These are phyloP conservation scores for Hyaloscypha finlandica DNA, from an alignment of 495 filamentous ascomycete species.

Conservation along the genomic window DNA sequence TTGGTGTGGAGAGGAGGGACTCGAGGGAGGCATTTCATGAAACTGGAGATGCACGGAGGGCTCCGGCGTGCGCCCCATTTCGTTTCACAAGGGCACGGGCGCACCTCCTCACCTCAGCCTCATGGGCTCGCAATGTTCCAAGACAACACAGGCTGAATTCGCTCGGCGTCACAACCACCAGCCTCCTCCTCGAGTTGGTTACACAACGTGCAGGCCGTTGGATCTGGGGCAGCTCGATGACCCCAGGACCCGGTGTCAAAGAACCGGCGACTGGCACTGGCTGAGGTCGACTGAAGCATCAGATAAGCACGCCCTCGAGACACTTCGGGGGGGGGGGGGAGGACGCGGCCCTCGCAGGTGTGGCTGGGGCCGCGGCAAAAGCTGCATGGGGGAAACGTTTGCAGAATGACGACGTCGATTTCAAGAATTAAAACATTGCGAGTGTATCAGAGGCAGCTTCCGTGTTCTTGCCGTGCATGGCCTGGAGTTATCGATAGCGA, in stretches of 20 bases:
- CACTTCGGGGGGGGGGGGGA: neutral
- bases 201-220: slow-evolving; percentile 2
- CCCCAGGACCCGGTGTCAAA: neutral
- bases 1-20: neutral
- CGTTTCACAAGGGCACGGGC: neutral
- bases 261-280: neutral
- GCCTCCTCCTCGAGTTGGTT: slow-evolving; percentile 3
- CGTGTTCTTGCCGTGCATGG: neutral
- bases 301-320: neutral
- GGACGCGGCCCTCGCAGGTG: slow-evolving; percentile 4
- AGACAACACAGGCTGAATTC: neutral
- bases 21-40: neutral
- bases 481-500: neutral
- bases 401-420: slow-evolving; percentile 4
- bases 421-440: neutral
- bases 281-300: neutral
- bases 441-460: neutral
- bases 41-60: neutral
- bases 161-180: neutral
- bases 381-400: neutral
- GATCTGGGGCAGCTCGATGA: neutral
- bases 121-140: neutral
- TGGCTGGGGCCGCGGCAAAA: neutral
- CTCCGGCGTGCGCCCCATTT: neutral
- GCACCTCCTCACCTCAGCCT: neutral